Base-by-base conservation (phyloP, 2,329 filamentous ascomycete species). In the Alternaria arbusti region DNA sequence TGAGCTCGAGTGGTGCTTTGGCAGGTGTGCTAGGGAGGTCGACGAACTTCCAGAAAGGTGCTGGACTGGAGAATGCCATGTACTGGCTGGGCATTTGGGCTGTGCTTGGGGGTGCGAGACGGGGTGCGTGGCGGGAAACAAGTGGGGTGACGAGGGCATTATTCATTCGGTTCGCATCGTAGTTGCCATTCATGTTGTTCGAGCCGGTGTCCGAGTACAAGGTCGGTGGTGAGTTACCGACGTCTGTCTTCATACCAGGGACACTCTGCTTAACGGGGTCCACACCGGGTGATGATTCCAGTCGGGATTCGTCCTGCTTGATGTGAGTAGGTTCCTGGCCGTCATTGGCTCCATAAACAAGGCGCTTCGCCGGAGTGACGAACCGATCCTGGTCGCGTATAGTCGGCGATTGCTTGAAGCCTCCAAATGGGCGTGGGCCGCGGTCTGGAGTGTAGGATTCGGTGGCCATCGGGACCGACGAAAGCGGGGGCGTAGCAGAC, bases 1-100 rank as follows among this genome's bases (percentile, higher is more conserved):
- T 80, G 11, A 78, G 63, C 43, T 80, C 78, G 15, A 76, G 64
- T 10, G 70, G 71, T 11, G 69, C 71, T 64, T 80, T 81, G 8
- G 91, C 82, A 2, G 92, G 92, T 2, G 91, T 94, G 78, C 89
- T 92, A 25, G 88, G 87, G 63, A 93, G 87, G 68, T 94, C 91
- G 44, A 91, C 89, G 79, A 92, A 96, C 78, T 92, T 94, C 93
- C 93, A 96, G 79, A 96, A 96, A 0, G 92, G 92, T 1, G 93
- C 93, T 0, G 93, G 93, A 30, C 91, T 94, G 70, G 90, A 93
- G 49, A 93, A 94, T 32, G 92, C 91, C 87, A 95, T 93, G 78
- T 93, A 92, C 74, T 94, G 91, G 74, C 91, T 94, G 10, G 93
- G 93, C 59, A 92, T 86, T 75, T 94, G 91, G 6, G 91, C 89